Evolutionary conservation across 108 stramenopile genomes (phyloP).

Genomic region (Cyclostephanos invisitatus): DNA sequence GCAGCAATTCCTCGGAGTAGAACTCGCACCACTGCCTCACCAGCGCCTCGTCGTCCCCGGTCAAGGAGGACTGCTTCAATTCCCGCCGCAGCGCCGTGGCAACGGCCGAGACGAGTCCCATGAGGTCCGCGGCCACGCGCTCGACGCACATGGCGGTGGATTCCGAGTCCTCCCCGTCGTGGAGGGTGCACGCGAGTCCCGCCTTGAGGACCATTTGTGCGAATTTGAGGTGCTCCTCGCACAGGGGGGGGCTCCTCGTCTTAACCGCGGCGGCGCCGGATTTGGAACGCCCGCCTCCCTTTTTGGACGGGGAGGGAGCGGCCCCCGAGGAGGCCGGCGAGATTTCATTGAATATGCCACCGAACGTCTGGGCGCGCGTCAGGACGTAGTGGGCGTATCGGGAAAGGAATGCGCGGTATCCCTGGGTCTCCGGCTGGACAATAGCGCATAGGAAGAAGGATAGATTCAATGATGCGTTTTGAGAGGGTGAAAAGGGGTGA

Average conservation of each 20-base stretch:
- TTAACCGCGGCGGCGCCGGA: slow-evolving; percentile 15
- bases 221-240: slow-evolving; percentile 81
- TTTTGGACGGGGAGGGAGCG: slow-evolving; percentile 23
- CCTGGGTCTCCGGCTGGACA: slow-evolving; percentile 60
- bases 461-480: background rate
- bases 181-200: slow-evolving; percentile 79
- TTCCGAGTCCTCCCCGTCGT: slow-evolving; percentile 87
- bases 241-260: slow-evolving; percentile 65
- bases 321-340: slow-evolving; percentile 33
- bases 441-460: slow-evolving; percentile 2
- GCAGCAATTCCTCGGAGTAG: slow-evolving; percentile 78
- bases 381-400: slow-evolving; percentile 91
- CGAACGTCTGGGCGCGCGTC: slow-evolving; percentile 87
- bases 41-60: slow-evolving; percentile 59
- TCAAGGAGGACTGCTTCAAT: slow-evolving; percentile 55
- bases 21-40: slow-evolving; percentile 86
- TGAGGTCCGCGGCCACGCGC: slow-evolving; percentile 85
- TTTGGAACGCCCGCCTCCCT: slow-evolving; percentile 33
- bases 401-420: slow-evolving; percentile 78
- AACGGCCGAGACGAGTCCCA: slow-evolving; percentile 74
- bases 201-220: slow-evolving; percentile 83
- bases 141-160: slow-evolving; percentile 87
- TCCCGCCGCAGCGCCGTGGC: slow-evolving; percentile 76
- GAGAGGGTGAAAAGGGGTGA: background rate
- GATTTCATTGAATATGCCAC: slow-evolving; percentile 87